A percentile compares a stretch with the other conserved stretches of the same genome.
Conservation (phyloP, 192 early-diverging fungal genomes). For the Rhizoclosmatium sp. region DNA sequence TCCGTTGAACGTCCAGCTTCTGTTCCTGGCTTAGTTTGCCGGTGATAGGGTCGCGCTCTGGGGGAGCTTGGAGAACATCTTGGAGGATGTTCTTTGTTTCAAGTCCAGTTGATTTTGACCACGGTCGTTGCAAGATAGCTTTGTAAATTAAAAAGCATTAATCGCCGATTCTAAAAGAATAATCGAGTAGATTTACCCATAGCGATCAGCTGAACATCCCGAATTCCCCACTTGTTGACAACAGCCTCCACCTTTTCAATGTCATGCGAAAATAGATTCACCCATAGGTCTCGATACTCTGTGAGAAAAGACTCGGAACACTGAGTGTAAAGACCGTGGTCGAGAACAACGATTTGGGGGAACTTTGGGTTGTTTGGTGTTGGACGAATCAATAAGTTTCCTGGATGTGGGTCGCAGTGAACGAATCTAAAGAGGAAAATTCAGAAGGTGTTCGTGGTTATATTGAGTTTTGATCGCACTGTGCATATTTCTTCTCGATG, state of each 20-base stretch:
- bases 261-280: conserved; percentile 80
- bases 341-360: conserved; percentile 82
- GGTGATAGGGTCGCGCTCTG: neutral
- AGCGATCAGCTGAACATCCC: conserved; percentile 74
- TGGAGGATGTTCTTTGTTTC: too few relatives aligned
- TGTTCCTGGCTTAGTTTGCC: neutral
- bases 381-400: conserved; percentile 79
- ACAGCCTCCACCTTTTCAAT: conserved; percentile 67
- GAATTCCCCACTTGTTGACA: conserved; percentile 76
- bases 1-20: conserved; percentile 62
- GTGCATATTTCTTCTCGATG: too few relatives aligned
- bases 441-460: too few relatives aligned
- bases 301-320: conserved; percentile 72
- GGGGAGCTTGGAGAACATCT: too few relatives aligned
- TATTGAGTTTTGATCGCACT: too few relatives aligned
- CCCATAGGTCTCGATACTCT: conserved; percentile 89
- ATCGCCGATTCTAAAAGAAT: too few relatives aligned
- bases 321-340: conserved; percentile 92
- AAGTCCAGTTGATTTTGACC: conserved; percentile 37
- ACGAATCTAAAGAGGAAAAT: conserved; percentile 69
- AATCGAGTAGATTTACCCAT: conserved; percentile 52
- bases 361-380: conserved; percentile 6
- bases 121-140: conserved; percentile 65
- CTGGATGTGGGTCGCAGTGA: conserved; percentile 83
- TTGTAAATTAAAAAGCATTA: neutral